Percentiles rank a stretch among this genome's conserved stretches.
Evolutionary conservation across 176 grass and related monocot species (phyloP).

Genomic region (Triticum monococcum): DNA sequence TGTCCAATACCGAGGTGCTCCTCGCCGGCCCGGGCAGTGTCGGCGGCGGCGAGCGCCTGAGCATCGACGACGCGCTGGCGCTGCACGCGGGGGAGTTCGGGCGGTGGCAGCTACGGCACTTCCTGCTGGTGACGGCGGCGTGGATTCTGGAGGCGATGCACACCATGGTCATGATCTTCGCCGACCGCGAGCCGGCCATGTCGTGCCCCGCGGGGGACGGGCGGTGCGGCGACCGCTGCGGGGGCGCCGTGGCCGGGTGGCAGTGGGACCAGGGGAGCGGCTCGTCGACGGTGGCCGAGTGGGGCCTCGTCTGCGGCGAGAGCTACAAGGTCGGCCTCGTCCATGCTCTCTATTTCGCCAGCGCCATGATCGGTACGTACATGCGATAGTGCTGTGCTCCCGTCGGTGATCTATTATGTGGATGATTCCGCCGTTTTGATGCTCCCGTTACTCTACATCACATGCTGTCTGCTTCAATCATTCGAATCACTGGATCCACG

Average conservation of each 20-base stretch:
- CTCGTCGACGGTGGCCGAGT: constrained; percentile 68
- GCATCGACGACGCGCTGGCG: constrained; percentile 72
- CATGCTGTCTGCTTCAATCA: too few relatives aligned
- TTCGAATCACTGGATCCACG: neutral
- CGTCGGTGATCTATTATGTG: too few relatives aligned
- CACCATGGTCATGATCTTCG: constrained; percentile 94
- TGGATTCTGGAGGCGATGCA: constrained; percentile 91
- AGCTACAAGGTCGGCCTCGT: constrained; percentile 82
- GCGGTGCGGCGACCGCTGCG: constrained; percentile 44
- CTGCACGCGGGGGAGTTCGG: constrained; percentile 77
- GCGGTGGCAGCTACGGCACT: constrained; percentile 91
- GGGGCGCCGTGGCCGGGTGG: constrained; percentile 32
- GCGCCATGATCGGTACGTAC: constrained; percentile 76
- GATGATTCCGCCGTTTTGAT: too few relatives aligned
- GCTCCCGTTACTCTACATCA: too few relatives aligned
- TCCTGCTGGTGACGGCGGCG: constrained; percentile 64
- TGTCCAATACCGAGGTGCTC: constrained; percentile 44
- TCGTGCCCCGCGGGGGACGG: neutral
- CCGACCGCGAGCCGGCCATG: constrained; percentile 63
- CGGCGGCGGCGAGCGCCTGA: constrained; percentile 12
- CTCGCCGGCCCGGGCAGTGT: neutral
- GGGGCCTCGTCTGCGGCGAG: constrained; percentile 69
- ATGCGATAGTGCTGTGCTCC: too few relatives aligned
- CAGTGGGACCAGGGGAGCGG: constrained; percentile 42
- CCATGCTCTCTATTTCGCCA: constrained; percentile 70